A percentile compares a stretch with the other conserved stretches of the same genome.
These are phyloP conservation scores for Papiliotrema laurentii DNA, from an alignment of 1,284 basidiomycete species.

Conservation along the genomic window DNA sequence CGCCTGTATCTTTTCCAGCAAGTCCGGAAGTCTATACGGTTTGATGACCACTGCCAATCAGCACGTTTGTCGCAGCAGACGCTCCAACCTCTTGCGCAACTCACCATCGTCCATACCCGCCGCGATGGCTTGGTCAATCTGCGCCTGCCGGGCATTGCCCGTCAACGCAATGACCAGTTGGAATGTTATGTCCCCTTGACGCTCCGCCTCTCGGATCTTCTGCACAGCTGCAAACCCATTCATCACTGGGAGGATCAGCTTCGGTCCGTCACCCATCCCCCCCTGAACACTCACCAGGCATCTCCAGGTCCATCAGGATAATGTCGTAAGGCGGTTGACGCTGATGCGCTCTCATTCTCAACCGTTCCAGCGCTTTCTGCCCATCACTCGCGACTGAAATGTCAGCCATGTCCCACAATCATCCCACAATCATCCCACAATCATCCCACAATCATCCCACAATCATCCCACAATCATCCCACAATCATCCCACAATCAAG, in stretches of 20 bases:
- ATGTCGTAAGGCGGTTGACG: slow-evolving; percentile 11
- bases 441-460: too few species aligned
- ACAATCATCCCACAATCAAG: not conserved
- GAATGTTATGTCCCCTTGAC: not conserved
- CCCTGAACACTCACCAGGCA: slow-evolving; percentile 24
- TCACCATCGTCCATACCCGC: slow-evolving; percentile 18
- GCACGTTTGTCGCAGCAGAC: not conserved
- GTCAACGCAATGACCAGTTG: slow-evolving; percentile 11
- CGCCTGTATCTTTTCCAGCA: not conserved
- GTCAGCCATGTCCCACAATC: too few species aligned
- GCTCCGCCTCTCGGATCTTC: slow-evolving; percentile 27
- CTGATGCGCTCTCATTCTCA: not conserved
- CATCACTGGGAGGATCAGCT: slow-evolving; percentile 21
- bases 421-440: too few species aligned
- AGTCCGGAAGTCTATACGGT: not conserved
- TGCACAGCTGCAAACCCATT: slow-evolving; percentile 35
- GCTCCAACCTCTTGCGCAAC: not conserved
- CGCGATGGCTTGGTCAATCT: slow-evolving; percentile 32
- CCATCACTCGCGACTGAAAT: slow-evolving; percentile 44
- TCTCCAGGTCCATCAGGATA: slow-evolving; percentile 37
- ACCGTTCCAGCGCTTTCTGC: slow-evolving; percentile 33
- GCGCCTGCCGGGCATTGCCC: slow-evolving; percentile 38
- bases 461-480: not conserved
- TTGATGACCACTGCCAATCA: not conserved
- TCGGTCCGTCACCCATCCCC: not conserved